phyloP scores from a whole-genome alignment of 2,329 filamentous ascomycete species.

The Bipolaris oryzae region DNA sequence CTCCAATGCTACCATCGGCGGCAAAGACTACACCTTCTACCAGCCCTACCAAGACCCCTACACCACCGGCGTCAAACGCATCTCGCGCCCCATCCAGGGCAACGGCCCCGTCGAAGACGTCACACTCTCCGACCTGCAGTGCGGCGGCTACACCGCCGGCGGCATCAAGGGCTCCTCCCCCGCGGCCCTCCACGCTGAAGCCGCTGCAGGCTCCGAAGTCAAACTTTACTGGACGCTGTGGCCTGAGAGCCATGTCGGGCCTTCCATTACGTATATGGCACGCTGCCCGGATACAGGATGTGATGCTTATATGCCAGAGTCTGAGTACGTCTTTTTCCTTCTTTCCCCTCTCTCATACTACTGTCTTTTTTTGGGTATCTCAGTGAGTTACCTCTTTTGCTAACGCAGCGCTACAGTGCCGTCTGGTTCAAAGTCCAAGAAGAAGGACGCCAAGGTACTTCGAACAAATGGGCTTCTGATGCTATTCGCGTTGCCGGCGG shows the following conservation, averaged over 20 bases:
- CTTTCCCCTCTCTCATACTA: too few species aligned
- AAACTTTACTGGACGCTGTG: conserved; percentile 62
- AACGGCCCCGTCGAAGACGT: conserved; percentile 65
- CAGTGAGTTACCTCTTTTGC: background rate
- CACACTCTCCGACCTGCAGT: conserved; percentile 61
- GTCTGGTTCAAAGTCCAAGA: conserved; percentile 65
- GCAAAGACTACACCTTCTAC: conserved; percentile 42
- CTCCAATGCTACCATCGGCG: conserved; percentile 43
- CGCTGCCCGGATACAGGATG: conserved; percentile 61
- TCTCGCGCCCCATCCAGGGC: conserved; percentile 63
- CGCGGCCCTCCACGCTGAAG: conserved; percentile 61
- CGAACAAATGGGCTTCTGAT: conserved; percentile 57
- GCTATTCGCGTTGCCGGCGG: conserved; percentile 54
- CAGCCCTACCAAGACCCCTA: conserved; percentile 46
- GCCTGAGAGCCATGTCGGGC: conserved; percentile 59
- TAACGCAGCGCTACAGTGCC: conserved; percentile 31
- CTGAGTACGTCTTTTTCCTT: conserved; percentile 30
- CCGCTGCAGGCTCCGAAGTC: conserved; percentile 60
- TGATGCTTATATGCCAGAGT: conserved; percentile 56
- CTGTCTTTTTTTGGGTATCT: too few species aligned
- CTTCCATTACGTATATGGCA: conserved; percentile 66
- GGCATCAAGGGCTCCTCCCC: conserved; percentile 59
- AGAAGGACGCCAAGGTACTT: conserved; percentile 57
- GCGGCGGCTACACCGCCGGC: conserved; percentile 59
- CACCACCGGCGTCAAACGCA: conserved; percentile 49